Evolutionary conservation across 345 rosid genomes (phyloP).

Genomic region (Ceriops decandra): DNA sequence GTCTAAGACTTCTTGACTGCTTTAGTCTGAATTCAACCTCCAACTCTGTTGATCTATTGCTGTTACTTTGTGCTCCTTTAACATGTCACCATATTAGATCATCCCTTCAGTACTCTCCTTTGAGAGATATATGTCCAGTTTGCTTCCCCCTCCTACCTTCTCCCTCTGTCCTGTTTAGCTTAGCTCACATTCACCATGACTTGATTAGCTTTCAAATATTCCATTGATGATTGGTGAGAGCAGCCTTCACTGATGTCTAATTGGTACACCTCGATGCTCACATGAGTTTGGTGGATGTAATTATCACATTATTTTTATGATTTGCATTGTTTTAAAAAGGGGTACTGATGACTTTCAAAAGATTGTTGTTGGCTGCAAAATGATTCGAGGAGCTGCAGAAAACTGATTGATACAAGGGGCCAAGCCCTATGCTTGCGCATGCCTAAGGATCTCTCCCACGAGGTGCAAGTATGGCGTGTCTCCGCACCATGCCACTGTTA

Average conservation of each 20-base stretch:
- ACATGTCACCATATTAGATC: too few relatives aligned
- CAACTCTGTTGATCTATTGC: not conserved
- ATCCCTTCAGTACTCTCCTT: too few relatives aligned
- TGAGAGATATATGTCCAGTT: too few relatives aligned
- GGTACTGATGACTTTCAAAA: constrained; percentile 42
- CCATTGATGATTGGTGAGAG: not conserved
- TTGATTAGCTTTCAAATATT: not conserved
- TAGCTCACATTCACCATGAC: not conserved
- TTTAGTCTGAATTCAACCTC: not conserved
- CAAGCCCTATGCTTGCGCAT: too few relatives aligned
- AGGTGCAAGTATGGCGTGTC: too few relatives aligned
- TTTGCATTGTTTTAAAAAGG: not conserved
- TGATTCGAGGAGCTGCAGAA: constrained; percentile 35
- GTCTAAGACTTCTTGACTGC: not conserved
- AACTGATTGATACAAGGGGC: not conserved
- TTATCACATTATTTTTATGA: not conserved
- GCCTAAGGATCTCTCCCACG: too few relatives aligned
- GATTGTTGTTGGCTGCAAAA: constrained; percentile 57
- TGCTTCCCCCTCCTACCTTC: too few relatives aligned
- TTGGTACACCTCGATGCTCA: too few relatives aligned
- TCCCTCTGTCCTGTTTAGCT: too few relatives aligned
- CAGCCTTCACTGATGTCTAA: not conserved
- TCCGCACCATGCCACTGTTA: too few relatives aligned
- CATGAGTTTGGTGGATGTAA: not conserved
- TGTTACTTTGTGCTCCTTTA: too few relatives aligned